Conservation (phyloP, 2,329 filamentous ascomycete species). For the Grosmannia serpens region DNA sequence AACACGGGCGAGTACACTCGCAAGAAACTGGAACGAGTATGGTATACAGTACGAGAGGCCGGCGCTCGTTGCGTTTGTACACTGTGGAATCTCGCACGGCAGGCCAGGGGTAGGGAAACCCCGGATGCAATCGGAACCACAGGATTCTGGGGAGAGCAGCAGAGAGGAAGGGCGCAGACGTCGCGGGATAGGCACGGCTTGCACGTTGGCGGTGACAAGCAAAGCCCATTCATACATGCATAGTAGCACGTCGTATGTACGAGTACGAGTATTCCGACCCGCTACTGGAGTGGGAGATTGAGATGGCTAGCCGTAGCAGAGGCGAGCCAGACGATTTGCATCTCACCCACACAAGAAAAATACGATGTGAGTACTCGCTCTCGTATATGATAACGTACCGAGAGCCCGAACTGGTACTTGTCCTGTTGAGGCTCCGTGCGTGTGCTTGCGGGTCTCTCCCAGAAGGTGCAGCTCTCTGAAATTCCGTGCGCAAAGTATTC, state of each 20-base stretch:
- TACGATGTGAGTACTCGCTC: background rate
- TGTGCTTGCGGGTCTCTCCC: background rate
- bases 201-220: background rate
- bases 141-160: background rate
- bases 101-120: background rate
- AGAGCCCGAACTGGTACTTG: background rate
- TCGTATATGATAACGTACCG: background rate
- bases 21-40: background rate
- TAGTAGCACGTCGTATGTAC: background rate
- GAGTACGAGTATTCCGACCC: background rate
- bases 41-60: background rate
- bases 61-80: background rate
- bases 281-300: background rate
- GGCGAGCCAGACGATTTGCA: background rate
- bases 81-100: background rate
- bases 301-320: background rate
- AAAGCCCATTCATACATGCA: background rate
- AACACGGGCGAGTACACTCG: background rate
- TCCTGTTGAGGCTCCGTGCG: background rate
- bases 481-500: background rate
- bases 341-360: background rate
- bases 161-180: background rate
- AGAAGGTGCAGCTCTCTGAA: background rate
- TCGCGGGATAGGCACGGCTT: background rate
- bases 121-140: background rate